Evolutionary conservation across 176 grass and related monocot species (phyloP), one percentile per base, ranked within the genome.

Genomic region (Zoysia pacifica): DNA sequence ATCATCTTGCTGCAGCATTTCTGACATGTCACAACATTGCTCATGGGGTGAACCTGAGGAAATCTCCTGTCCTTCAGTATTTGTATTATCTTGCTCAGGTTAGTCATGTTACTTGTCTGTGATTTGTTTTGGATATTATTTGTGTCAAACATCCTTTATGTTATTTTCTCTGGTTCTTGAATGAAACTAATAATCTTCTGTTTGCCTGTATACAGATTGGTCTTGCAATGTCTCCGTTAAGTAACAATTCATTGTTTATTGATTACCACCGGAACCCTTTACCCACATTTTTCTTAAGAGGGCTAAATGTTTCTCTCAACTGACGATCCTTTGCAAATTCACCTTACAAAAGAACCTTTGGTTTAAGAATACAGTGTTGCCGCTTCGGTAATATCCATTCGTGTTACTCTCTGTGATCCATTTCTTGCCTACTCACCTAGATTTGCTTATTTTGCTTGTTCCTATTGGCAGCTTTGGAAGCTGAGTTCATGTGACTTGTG

Each of bases 181-280:
- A 65, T 51, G 16, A 48, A 49, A 74, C 78, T 84, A 70, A 82
- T 52, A 45, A 37, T 69, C 45, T 40, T 64, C 45, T 84, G 12
- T 79, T 85, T 79, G n/a, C 35, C 50, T 87, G 36, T 6, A 58
- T 80, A 71, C 81, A 97, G 94, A 94, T 97, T 92, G 94, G 94
- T 76, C 87, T 97, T 64, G 94, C 94, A 20, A 94, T 97, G 94
- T 97, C 94, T 90, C 91, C 94, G 62, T 87, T 97, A 44, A 97
- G 94, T 76, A 97, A 97, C 89, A 97, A 94, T 62, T 97, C 91
- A 10, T 60, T 94, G 70, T 97, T 97, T 80, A 89, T 97, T 68
- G 89, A 97, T 72, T 97, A 97, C 43, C 94, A 97, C 78, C 85
- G 94, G 67, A 97, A 97, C 81, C 94, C 94, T 53, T 97, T 97